Evolutionary conservation across 2,329 filamentous ascomycete species (phyloP), one percentile per base, ranked within the genome.

Genomic region (Aspergillus sp.): DNA sequence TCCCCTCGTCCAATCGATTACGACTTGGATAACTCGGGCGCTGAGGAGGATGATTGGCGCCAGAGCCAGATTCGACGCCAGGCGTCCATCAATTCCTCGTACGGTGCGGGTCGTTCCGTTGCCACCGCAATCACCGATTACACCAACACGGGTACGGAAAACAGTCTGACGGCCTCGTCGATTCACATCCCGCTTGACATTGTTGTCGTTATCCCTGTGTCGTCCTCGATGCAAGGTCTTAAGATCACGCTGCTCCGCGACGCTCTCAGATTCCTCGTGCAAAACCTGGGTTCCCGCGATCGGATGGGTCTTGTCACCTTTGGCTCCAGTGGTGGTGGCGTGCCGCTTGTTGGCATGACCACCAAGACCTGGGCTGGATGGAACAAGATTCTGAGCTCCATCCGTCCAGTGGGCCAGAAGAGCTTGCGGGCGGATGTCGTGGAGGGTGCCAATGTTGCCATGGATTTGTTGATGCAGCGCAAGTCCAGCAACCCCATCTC

Each of bases 191-290:
- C 93, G 1, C 82, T 97, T 46, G 93, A 98, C 63, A 84, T 98
- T 25, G 91, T 98, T 0, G 89, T 97, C 0, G 93, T 98, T 19
- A 90, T 98, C 30, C 93, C 93, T 0, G 90, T 98, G 5, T 97
- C 93, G 0, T 95, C 91, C 1, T 97, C 93, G 0, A 98, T 97
- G 91, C 93, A 97, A 69, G 93, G 93, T n/a, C 81, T 98, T 51
- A 98, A 98, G 73, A 96, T 97, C 63, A 95, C 91, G 52, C 77
- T 98, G 1, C 82, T 98, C 12, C 84, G 90, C 38, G 93, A 98
- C 68, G 86, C 91, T 0, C 77, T 98, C 32, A 88, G 87, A 50
- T 98, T 97, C 66, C 84, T 98, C 68, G 88, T 98, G 2, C 80
- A 85, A 57, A 91, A 83, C 43, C 81, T 98, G 0, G 93, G 93